phyloP scores from a whole-genome alignment of 768 basidiomycete genomes.

The Podaxis sp. region DNA sequence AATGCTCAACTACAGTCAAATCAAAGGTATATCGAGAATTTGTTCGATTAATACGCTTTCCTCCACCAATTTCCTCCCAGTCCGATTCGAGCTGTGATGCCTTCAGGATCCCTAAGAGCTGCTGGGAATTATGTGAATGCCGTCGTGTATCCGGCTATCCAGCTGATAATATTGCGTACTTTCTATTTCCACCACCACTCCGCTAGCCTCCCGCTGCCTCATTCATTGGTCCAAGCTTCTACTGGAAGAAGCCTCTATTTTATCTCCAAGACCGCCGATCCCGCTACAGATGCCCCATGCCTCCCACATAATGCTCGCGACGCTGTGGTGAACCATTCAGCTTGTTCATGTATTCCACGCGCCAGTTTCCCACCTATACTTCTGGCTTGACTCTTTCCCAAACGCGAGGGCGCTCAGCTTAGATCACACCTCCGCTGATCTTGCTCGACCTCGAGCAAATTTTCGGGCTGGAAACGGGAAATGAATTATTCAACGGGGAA shows the following conservation, averaged over 20 bases:
- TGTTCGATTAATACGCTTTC: not conserved
- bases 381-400: not conserved
- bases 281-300: not conserved
- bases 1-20: not conserved
- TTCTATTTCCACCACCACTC: not conserved
- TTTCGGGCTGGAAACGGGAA: not conserved
- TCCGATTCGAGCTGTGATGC: not conserved
- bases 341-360: not conserved
- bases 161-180: not conserved
- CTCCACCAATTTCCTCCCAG: not conserved
- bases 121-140: not conserved
- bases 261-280: not conserved
- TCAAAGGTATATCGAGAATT: not conserved
- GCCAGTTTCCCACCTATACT: too few relatives aligned
- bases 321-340: not conserved
- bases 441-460: not conserved
- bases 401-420: not conserved
- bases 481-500: not conserved
- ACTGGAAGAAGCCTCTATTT: not conserved
- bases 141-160: not conserved
- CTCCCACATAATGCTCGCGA: not conserved
- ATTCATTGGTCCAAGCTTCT: not conserved
- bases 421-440: not conserved
- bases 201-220: not conserved
- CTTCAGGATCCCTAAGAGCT: not conserved